phyloP scores from a whole-genome alignment of 495 filamentous ascomycete species.

The Sabuloglossum arenarium region DNA sequence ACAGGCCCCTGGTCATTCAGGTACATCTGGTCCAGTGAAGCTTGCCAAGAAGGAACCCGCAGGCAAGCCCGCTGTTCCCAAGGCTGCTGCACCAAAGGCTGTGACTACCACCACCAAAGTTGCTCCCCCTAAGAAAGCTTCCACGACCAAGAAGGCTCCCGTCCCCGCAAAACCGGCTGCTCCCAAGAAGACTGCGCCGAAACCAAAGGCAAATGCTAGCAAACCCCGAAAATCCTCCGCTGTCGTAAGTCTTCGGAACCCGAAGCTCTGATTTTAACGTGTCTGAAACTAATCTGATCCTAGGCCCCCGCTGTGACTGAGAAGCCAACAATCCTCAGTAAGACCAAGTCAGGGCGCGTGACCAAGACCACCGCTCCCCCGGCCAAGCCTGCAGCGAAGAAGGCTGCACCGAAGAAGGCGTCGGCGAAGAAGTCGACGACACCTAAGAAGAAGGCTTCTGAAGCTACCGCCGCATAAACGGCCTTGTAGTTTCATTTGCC shows the following conservation, averaged over 20 bases:
- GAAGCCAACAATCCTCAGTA: conserved; percentile 50
- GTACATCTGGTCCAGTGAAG: conserved; percentile 87
- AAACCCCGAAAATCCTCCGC: conserved; percentile 31
- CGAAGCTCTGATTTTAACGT: neutral
- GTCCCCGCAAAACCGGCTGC: conserved; percentile 5
- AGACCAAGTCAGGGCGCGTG: conserved; percentile 84
- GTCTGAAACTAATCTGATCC: neutral
- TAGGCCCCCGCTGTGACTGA: conserved; percentile 48
- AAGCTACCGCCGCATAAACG: conserved; percentile 9
- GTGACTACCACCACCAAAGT: neutral
- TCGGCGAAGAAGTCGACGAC: conserved; percentile 25
- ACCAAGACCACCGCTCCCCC: conserved; percentile 54
- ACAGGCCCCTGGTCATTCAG: conserved; percentile 20
- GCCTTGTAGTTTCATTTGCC: neutral
- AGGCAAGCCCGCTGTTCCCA: conserved; percentile 1
- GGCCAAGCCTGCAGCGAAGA: conserved; percentile 31
- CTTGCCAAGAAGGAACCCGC: conserved; percentile 43
- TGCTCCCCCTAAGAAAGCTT: neutral
- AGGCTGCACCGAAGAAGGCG: conserved; percentile 36
- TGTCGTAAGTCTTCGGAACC: conserved; percentile 14
- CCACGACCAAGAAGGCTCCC: conserved; percentile 9
- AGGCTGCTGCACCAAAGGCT: neutral
- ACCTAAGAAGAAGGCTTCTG: conserved; percentile 37
- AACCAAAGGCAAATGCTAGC: conserved; percentile 32
- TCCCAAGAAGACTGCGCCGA: conserved; percentile 9